Evolutionary conservation across 306 rosid species (phyloP).

Genomic region (Herpetospermum pedunculosum): DNA sequence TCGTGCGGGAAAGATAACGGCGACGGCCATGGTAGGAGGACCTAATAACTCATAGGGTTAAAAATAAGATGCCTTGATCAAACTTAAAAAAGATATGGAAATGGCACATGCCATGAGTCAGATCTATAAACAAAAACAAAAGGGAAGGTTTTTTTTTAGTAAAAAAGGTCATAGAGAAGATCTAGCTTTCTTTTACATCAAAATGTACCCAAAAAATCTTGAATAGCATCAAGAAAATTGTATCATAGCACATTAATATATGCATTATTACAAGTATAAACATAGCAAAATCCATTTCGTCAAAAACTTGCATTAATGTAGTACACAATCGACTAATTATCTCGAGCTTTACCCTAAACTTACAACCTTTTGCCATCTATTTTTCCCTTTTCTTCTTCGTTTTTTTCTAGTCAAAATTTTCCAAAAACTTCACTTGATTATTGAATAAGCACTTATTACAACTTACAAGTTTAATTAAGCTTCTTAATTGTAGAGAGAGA

Average conservation of each 20-base stretch:
- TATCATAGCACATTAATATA: not conserved
- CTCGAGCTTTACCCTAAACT: not conserved
- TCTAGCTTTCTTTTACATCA: not conserved
- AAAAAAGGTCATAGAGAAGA: not conserved
- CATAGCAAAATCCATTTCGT: not conserved
- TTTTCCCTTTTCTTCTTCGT: not conserved
- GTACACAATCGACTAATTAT: slow-evolving; percentile 5
- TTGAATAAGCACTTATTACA: slow-evolving; percentile 3
- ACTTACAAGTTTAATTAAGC: not conserved
- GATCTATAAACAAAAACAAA: slow-evolving; percentile 6
- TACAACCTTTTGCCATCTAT: not conserved
- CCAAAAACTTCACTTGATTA: not conserved
- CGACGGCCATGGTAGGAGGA: not conserved
- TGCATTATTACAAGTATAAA: not conserved
- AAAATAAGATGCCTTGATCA: not conserved
- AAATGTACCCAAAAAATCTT: not conserved
- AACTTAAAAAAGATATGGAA: not conserved
- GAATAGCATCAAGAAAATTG: not conserved
- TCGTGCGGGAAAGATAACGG: no score
- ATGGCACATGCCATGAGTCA: not conserved
- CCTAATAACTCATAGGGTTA: not conserved
- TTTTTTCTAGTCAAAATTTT: not conserved
- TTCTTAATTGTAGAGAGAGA: slow-evolving; percentile 1
- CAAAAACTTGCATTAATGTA: not conserved
- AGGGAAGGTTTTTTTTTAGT: not conserved